Evolutionary conservation across 257 asterid genomes (phyloP).

Genomic region (Solanum sejunctum): DNA sequence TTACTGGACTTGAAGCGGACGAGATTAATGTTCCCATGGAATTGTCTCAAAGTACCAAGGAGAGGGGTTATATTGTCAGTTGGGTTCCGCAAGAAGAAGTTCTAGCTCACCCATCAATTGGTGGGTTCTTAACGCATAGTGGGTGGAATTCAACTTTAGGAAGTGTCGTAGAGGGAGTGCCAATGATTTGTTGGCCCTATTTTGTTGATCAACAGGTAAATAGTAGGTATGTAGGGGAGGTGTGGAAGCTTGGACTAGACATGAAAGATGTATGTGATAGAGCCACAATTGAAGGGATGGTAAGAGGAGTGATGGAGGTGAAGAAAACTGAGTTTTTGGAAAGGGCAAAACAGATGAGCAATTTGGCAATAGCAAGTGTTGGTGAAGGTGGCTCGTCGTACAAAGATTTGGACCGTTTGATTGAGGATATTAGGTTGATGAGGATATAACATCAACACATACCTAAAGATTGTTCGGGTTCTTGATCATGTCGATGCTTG

Average conservation of each 20-base stretch:
- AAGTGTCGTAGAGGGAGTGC: conserved; percentile 17
- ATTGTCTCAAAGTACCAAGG: not conserved
- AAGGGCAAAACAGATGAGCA: not conserved
- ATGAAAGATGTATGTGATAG: conserved; percentile 14
- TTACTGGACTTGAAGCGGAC: not conserved
- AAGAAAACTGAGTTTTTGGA: not conserved
- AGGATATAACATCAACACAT: not conserved
- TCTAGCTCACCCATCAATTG: conserved; percentile 1
- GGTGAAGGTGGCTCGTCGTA: conserved; percentile 1
- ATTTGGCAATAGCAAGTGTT: not conserved
- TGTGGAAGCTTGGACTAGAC: conserved; percentile 11
- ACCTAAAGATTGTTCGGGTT: not conserved
- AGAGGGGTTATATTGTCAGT: not conserved
- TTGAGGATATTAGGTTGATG: not conserved
- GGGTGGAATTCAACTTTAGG: conserved; percentile 20
- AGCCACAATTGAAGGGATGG: not conserved
- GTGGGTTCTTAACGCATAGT: conserved; percentile 3
- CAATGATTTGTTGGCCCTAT: conserved; percentile 18
- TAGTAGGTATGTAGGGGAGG: conserved; percentile 5
- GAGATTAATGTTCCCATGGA: not conserved
- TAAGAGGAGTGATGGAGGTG: not conserved
- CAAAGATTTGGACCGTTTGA: not conserved
- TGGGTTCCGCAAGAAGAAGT: conserved; percentile 14
- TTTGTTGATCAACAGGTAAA: conserved; percentile 1
- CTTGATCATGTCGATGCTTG: not conserved